A percentile compares a stretch with the other conserved stretches of the same genome.
Evolutionary conservation across 2,329 filamentous ascomycete genomes (phyloP).

Genomic region (Pezicula neosporulosa): DNA sequence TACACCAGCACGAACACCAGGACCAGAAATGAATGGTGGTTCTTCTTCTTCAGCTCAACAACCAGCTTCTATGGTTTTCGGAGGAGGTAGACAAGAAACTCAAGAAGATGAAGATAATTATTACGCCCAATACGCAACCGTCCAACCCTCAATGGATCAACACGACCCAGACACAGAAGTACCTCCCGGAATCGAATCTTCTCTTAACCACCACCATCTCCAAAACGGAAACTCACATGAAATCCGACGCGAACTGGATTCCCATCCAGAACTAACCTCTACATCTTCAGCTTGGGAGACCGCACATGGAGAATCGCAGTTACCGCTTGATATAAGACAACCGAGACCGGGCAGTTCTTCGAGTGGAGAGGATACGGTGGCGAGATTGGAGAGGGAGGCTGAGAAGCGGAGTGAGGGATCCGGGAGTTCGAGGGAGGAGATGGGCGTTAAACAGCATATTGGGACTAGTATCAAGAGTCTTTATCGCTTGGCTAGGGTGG

Average conservation of each 20-base stretch:
- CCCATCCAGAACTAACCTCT: conserved; percentile 7
- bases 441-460: conserved; percentile 76
- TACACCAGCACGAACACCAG: conserved; percentile 63
- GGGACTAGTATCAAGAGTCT: conserved; percentile 74
- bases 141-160: conserved; percentile 77
- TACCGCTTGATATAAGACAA: conserved; percentile 39
- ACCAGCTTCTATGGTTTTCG: neutral
- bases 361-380: conserved; percentile 54
- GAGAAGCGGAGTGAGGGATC: conserved; percentile 50
- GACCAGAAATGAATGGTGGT: conserved; percentile 51
- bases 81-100: conserved; percentile 5
- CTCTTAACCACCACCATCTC: conserved; percentile 33
- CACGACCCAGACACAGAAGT: conserved; percentile 73
- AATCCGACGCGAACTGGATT: conserved; percentile 19
- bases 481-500: conserved; percentile 65
- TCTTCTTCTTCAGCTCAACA: conserved; percentile 59
- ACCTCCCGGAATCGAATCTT: conserved; percentile 38
- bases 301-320: conserved; percentile 19
- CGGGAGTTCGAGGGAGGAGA: conserved; percentile 50
- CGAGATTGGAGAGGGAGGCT: conserved; percentile 44
- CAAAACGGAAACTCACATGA: conserved; percentile 29
- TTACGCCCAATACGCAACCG: conserved; percentile 71
- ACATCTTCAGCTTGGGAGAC: neutral
- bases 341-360: conserved; percentile 58
- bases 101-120: conserved; percentile 63